Base-by-base conservation (phyloP, 2,329 filamentous ascomycete species). In the Aspergillus costaricaensis region DNA sequence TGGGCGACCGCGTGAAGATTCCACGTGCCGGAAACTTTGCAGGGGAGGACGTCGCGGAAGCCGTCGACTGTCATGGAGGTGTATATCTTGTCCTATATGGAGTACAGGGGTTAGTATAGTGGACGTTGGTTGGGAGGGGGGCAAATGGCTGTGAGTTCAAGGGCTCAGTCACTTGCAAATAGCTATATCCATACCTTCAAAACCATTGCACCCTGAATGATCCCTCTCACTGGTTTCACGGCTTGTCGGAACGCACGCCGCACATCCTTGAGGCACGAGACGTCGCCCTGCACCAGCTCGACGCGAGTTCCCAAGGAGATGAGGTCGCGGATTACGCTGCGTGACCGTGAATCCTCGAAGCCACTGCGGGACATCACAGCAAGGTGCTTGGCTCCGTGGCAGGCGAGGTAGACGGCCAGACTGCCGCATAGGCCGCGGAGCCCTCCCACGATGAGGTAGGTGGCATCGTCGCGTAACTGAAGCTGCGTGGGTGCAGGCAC, bases 21-120 rank as follows among this genome's bases (percentile, higher is more conserved):
- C 68, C 69, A 72, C 63, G 63, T 58, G n/a, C 63, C 63, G 6
- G 60, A n/a, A 3, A 71, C 64, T 60, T 80, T 80, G 1, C 74
- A 68, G 21, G 64, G 60, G 1, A 75, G 61, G 0, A 72, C 68
- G 0, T 58, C 61, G 4, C 63, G 67, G 63, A 70, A 79, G 36
- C 77, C 68, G 1, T 69, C 62, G 27, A 68, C 68, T 0, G 62
- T 69, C 73, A 79, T 76, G 6, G 74, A 25, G 6, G 23, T 51
- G 19, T 61, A 14, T 1, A 39, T 6, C 7, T 39, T 39, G 12
- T n/a, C 15, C 15, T 39, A n/a, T 25, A 25, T 25, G 36, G 10
- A 4, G n/a, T 39, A 25, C 23, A 25, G 23, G 1, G 36, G 36
- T 39, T n/a, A 51, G 32, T 50, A 73, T 2, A 59, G 51, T 55